Conservation (phyloP, 1,284 basidiomycete genomes). For the Rhodotorula mucilaginosa region DNA sequence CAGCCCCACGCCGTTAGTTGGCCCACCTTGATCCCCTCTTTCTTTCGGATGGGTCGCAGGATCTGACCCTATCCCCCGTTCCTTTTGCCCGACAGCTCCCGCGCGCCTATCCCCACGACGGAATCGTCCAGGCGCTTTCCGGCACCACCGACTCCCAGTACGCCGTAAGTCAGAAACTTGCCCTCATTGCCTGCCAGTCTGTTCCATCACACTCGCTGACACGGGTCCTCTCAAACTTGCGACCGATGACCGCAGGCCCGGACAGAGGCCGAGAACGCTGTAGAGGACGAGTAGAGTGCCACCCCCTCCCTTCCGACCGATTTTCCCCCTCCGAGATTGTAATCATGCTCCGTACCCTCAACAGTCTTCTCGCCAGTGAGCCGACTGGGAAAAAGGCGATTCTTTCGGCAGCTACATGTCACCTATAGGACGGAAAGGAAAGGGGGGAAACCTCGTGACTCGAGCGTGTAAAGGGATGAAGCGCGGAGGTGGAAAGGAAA, state of each 20-base stretch:
- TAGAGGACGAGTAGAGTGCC: conserved; percentile 8
- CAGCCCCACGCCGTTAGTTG: conserved; percentile 36
- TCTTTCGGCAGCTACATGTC: no score
- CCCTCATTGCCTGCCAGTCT: background rate
- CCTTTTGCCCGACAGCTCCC: conserved; percentile 20
- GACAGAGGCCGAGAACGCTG: conserved; percentile 17
- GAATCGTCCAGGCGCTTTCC: conserved; percentile 41
- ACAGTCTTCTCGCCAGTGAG: no score
- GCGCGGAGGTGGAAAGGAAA: background rate
- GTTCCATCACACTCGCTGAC: no score
- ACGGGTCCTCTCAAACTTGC: background rate
- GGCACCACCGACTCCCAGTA: conserved; percentile 38
- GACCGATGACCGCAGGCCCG: conserved; percentile 1
- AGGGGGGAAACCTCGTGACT: no score
- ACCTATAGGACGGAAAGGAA: no score
- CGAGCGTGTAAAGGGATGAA: background rate
- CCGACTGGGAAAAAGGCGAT: no score
- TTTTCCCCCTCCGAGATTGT: background rate
- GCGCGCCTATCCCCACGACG: conserved; percentile 43
- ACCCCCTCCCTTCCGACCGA: background rate
- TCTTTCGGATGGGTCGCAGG: background rate
- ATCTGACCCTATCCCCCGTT: background rate
- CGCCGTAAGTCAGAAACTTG: conserved; percentile 22
- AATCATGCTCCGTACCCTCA: background rate
- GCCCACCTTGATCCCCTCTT: background rate